Base-by-base conservation (phyloP, 805 yeast genomes). In the Lipomyces japonicus region DNA sequence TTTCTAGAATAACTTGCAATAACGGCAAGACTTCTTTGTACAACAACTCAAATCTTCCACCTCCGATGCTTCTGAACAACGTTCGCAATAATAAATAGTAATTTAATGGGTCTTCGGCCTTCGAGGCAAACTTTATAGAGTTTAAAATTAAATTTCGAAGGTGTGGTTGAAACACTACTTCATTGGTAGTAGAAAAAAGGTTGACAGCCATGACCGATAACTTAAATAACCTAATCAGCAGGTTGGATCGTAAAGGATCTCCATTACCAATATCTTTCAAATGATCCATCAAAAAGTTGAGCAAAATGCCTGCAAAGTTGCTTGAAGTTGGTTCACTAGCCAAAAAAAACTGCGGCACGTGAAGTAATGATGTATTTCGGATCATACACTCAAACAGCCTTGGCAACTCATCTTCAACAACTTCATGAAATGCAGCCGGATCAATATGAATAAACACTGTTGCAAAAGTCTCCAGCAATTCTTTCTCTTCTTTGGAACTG, bases 281-380 rank as follows among this genome's bases (percentile, higher is more conserved):
- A 58, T 86, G 84, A 0, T 81, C 74, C 61, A 81, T 81, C 57
- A 91, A 73, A 65, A 88, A 90, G 3, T 84, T 76, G 24, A 93
- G 77, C 61, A 93, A 70, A 1, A 89, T 77, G 6, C 96, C 91
- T 1, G 93, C 85, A 62, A 89, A 91, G 62, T 89, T 89, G 16
- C 96, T 86, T 0, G 96, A 86, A 0, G 96, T 88, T n/a, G 86
- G 79, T 65, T 93, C 98, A 61, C 88, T 88, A 0, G 97, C 95
- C 55, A 91, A 72, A 67, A 93, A 89, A 63, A 89, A 86, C 67
- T 95, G 97, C 0, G 97, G 96, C 49, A 93, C 79, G 62, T 91
- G 96, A 19, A 95, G 72, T 44, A 91, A 68, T 0, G 96, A 90
- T 1, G 95, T 84, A 65, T 91, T 93, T 21, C 80, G 77, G 46